Evolutionary conservation across 306 rosid species (phyloP), one percentile per base, ranked within the genome.

Genomic region (Castanospermum australe): DNA sequence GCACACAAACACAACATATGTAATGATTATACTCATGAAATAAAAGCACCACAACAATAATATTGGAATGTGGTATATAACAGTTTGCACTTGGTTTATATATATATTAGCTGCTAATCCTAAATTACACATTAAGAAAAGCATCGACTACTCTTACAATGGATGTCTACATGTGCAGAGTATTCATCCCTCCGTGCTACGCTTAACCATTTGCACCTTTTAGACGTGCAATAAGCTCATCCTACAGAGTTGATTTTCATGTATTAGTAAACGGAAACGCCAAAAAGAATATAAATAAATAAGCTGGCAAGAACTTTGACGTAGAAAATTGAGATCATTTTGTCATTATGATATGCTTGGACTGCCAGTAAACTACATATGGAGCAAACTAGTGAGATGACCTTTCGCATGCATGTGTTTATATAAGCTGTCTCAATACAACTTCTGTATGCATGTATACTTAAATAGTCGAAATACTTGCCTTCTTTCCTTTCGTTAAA

Each of bases 401-500:
- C n/a, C 17, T 28, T 33, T 14, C 15, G 8, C 28, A 52, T 41
- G 73, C 47, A 15, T 48, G 45, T 5, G 60, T 44, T 36, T 14
- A 56, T 60, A 41, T 14, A n/a, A n/a, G 66, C 71, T 7, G 24
- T 76, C 28, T 68, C 81, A 75, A 69, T 25, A 66, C 38, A 47
- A 73, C 12, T 76, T 76, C 12, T 48, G 59, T 12, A 60, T 20
- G 52, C 66, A 63, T 51, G 41, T 28, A 42, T 52, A 77, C 13
- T 57, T 36, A 60, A 67, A 77, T 56, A 22, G 71, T 61, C 28
- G 45, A 8, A 32, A 75, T 51, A 86, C 93, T 89, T 84, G 79
- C 99, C 98, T 96, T 93, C 86, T 88, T 96, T 61, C 99, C 99
- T 86, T 82, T 91, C 39, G 86, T 60, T 33, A 94, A 85, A 81